These are phyloP conservation scores for Theobroma cacao DNA, from an alignment of 345 rosid genomes.

Conservation along the genomic window DNA sequence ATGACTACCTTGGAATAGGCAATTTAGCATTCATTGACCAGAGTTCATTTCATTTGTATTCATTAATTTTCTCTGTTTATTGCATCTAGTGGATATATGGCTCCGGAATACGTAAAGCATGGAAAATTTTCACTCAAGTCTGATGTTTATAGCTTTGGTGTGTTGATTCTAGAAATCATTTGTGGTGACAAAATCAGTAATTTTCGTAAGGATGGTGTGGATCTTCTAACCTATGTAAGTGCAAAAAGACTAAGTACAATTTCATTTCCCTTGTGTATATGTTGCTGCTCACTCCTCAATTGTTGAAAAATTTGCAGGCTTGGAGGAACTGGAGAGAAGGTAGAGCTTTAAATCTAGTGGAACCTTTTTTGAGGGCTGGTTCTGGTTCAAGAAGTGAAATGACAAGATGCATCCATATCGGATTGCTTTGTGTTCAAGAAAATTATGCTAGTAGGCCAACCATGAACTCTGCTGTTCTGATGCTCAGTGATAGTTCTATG, in stretches of 20 bases:
- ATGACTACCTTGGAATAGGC: constrained; percentile 20
- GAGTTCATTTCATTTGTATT: too few relatives aligned
- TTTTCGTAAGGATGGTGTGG: background rate
- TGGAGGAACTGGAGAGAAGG: constrained; percentile 10
- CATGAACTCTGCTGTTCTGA: background rate
- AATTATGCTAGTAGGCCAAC: background rate
- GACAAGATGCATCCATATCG: background rate
- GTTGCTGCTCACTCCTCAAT: background rate
- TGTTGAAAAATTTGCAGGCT: background rate
- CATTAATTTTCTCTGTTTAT: too few relatives aligned
- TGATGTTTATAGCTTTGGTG: constrained; percentile 11
- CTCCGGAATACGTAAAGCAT: background rate
- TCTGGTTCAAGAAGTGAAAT: background rate
- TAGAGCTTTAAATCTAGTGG: background rate
- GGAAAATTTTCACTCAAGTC: background rate
- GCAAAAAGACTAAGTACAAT: too few relatives aligned
- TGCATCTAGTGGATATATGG: background rate
- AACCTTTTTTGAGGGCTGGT: background rate
- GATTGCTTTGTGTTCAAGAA: background rate
- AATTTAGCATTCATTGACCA: background rate
- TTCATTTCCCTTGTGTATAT: too few relatives aligned
- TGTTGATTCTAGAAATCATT: background rate
- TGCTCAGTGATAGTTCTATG: background rate
- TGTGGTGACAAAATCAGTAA: background rate
- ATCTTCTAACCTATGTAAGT: constrained; percentile 4